Base-by-base conservation (phyloP, 2,329 filamentous ascomycete species). In the Fonsecaea erecta region DNA sequence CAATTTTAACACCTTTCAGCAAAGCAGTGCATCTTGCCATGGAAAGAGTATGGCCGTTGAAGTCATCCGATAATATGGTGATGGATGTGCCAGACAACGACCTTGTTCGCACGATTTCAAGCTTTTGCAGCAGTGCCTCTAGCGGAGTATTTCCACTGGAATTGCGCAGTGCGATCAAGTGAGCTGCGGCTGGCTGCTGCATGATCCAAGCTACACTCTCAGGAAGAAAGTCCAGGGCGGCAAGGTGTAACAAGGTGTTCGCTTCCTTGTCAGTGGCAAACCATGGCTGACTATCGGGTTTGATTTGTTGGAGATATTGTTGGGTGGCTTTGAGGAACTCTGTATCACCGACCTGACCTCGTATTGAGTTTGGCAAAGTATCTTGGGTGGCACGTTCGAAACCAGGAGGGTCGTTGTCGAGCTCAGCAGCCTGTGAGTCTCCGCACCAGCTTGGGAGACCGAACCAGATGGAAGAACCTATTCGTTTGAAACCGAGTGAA, bases 401-500 rank as follows among this genome's bases (percentile, higher is more conserved):
- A 53, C 12, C 7, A 6, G 26, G 35, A 30, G 54, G 54, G 40
- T 57, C 35, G n/a, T 2, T 26, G 21, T 43, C 35, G 6, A 18
- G 3, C 9, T 46, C 54, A 26, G 16, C 16, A 32, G 34, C n/a
- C n/a, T n/a, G 35, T 24, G 46, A 2, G 21, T 16, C 18, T n/a
- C 48, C n/a, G 11, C 30, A 8, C 14, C 72, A 62, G n/a, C 66
- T 63, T 34, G 71, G 64, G 32, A 74, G 68, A 46, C 73, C 74
- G 35, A 76, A 74, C 65, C 70, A 76, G 9, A 48, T 51, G 2
- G 75, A 76, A n/a, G 68, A 71, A 3, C 76, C 76, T 51, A 78
- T 71, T 35, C 74, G 69, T 32, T 73, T 70, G 64, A 75, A 77
- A 1, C 74, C 75, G n/a, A 76, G 51, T 8, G 69, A 64, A 16